phyloP scores from a whole-genome alignment of 306 rosid species.

The Cucumis hystrix region DNA sequence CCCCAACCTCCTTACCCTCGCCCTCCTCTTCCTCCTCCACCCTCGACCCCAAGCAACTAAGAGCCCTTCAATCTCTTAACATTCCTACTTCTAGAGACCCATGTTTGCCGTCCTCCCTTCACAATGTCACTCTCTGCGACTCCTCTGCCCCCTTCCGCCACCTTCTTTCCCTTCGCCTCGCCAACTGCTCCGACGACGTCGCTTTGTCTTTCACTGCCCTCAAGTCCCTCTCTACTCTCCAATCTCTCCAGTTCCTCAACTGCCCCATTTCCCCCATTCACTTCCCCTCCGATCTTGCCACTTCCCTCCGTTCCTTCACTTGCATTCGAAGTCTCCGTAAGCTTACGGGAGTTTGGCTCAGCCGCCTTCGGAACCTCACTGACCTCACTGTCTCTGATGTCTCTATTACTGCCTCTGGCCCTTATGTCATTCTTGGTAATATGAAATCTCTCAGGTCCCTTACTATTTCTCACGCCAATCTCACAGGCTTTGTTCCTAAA shows the following conservation, averaged over 20 bases:
- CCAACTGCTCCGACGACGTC: conserved; percentile 71
- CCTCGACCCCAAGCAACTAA: conserved; percentile 76
- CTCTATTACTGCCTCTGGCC: conserved; percentile 47
- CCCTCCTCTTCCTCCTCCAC: conserved; percentile 15
- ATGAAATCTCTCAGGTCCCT: conserved; percentile 53
- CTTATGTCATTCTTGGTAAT: conserved; percentile 64
- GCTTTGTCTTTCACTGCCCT: conserved; percentile 88
- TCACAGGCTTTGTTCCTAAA: conserved; percentile 55
- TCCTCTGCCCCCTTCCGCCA: conserved; percentile 74
- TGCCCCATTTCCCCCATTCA: conserved; percentile 78
- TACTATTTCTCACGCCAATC: conserved; percentile 61
- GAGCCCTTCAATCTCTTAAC: conserved; percentile 80
- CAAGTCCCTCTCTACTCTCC: conserved; percentile 70
- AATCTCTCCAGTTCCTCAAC: conserved; percentile 54
- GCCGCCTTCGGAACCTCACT: conserved; percentile 63
- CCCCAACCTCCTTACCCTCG: conserved; percentile 11
- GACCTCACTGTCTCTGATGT: conserved; percentile 56
- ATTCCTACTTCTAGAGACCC: conserved; percentile 77
- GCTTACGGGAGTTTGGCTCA: conserved; percentile 79
- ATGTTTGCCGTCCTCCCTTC: conserved; percentile 37
- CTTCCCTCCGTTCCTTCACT: conserved; percentile 71
- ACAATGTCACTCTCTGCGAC: conserved; percentile 66
- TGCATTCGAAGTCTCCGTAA: conserved; percentile 39
- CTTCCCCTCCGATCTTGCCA: conserved; percentile 54
- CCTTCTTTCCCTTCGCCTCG: conserved; percentile 55